phyloP scores from a whole-genome alignment of 495 filamentous ascomycete species.

The Lindgomyces ingoldianus region DNA sequence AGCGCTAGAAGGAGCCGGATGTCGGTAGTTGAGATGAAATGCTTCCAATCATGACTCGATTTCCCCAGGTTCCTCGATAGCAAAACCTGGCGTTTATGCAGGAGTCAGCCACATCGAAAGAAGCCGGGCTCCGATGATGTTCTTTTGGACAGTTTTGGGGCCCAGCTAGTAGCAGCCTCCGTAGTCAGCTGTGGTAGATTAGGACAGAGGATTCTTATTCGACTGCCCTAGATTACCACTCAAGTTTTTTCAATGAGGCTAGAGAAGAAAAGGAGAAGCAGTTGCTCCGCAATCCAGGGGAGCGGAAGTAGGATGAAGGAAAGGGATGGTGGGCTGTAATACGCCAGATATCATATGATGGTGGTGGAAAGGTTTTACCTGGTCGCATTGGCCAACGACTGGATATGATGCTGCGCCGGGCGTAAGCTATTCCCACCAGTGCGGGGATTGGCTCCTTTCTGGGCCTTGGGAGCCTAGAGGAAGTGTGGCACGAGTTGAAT shows the following conservation, averaged over 20 bases:
- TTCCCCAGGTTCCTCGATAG: background rate
- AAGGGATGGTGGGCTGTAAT: background rate
- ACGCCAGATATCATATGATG: background rate
- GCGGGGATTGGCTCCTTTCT: background rate
- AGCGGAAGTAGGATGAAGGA: background rate
- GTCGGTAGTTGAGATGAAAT: constrained; percentile 3
- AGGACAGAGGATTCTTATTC: constrained; percentile 2
- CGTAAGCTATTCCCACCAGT: constrained; percentile 17
- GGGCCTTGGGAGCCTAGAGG: background rate
- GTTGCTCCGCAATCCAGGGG: constrained; percentile 7
- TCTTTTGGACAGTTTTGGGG: background rate
- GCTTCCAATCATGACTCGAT: constrained; percentile 10
- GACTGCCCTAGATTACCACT: background rate
- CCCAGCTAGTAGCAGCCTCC: background rate
- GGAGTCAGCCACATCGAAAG: constrained; percentile 5
- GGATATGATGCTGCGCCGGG: background rate
- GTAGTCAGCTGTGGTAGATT: too few species aligned
- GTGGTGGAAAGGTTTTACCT: background rate
- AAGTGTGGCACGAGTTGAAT: background rate
- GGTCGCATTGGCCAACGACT: constrained; percentile 2
- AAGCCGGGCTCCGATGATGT: background rate
- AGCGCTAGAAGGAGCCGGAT: background rate
- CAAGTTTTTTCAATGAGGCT: background rate
- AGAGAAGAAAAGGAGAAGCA: background rate
- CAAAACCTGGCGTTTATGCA: constrained; percentile 13